These are phyloP conservation scores for Leccinum griseonigrum DNA, from an alignment of 1,284 basidiomycete genomes.

Conservation along the genomic window DNA sequence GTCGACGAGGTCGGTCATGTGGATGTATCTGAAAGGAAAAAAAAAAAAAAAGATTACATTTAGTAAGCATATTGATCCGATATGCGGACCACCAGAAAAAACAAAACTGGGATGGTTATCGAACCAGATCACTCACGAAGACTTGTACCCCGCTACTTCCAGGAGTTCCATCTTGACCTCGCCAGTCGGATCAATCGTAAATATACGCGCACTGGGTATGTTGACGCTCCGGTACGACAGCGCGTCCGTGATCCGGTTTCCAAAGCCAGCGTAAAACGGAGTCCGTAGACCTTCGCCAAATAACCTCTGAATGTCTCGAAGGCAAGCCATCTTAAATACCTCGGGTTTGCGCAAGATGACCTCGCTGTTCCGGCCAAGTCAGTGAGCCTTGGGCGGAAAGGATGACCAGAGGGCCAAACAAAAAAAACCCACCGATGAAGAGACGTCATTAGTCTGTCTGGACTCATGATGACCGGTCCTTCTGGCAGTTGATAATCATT, in stretches of 20 bases:
- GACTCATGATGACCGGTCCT: slow-evolving; percentile 99
- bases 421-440: slow-evolving; percentile 74
- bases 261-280: slow-evolving; percentile 97
- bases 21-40: slow-evolving; percentile 67
- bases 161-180: slow-evolving; percentile 98
- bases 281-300: slow-evolving; percentile 75
- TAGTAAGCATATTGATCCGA: neutral
- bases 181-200: slow-evolving; percentile 95
- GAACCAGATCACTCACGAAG: slow-evolving; percentile 59
- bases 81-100: neutral
- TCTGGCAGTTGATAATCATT: slow-evolving; percentile 95
- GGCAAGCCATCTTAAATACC: slow-evolving; percentile 99
- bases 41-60: slow-evolving; percentile 22
- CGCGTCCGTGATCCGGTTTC: slow-evolving; percentile 98
- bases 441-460: slow-evolving; percentile 93
- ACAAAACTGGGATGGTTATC: neutral
- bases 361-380: slow-evolving; percentile 52
- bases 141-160: slow-evolving; percentile 95
- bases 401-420: neutral
- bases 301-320: slow-evolving; percentile 92
- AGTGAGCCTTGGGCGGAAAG: neutral
- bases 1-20: slow-evolving; percentile 98
- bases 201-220: slow-evolving; percentile 92
- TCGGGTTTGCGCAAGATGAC: slow-evolving; percentile 99
- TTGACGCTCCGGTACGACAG: slow-evolving; percentile 96